Evolutionary conservation across 345 rosid genomes (phyloP).

Genomic region (Punica granatum): DNA sequence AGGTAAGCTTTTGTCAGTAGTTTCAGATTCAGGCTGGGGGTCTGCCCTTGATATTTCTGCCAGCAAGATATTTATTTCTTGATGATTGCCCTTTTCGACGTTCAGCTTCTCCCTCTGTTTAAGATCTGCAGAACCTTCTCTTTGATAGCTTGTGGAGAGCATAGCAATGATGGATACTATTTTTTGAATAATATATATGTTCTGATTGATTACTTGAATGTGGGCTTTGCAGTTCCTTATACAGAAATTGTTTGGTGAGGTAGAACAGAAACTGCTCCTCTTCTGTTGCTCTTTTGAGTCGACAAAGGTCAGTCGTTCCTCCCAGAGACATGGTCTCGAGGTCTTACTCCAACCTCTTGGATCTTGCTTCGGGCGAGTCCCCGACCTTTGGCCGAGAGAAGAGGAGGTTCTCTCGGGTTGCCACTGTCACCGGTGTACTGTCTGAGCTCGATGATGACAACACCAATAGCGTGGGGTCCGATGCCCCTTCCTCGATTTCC

Average conservation of each 20-base stretch:
- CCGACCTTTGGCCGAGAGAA: conserved; percentile 50
- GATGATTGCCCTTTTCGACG: background rate
- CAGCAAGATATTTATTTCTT: background rate
- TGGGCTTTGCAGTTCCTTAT: background rate
- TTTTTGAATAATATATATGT: background rate
- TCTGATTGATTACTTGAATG: background rate
- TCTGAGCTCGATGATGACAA: conserved; percentile 78
- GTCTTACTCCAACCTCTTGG: conserved; percentile 90
- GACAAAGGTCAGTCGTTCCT: background rate
- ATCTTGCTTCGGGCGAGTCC: conserved; percentile 69
- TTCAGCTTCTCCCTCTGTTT: background rate
- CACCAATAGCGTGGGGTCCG: conserved; percentile 66
- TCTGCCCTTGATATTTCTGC: background rate
- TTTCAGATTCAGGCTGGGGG: background rate
- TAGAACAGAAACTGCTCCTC: conserved; percentile 10
- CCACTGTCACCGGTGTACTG: conserved; percentile 78
- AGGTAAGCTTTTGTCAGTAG: background rate
- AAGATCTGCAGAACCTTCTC: background rate
- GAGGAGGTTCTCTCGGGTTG: conserved; percentile 82
- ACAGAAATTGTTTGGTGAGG: background rate
- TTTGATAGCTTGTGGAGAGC: background rate
- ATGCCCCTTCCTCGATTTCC: conserved; percentile 70
- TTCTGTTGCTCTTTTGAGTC: conserved; percentile 7
- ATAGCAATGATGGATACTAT: background rate
- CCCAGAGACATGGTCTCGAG: conserved; percentile 56